phyloP scores from a whole-genome alignment of 2,329 filamentous ascomycete genomes.

The Simplicillium aogashimaense region DNA sequence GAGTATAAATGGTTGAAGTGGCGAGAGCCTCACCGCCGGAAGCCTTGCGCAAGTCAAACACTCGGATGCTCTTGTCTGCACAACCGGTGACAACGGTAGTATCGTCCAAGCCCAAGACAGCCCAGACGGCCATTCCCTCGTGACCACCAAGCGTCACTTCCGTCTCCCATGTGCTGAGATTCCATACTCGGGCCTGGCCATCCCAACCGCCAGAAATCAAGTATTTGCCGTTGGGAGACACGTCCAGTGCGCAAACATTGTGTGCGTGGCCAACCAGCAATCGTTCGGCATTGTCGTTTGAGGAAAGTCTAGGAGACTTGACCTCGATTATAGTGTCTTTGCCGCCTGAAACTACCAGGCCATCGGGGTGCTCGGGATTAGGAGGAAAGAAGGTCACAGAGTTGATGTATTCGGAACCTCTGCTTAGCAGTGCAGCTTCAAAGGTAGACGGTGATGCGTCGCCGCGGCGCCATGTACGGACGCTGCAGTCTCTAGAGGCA shows the following conservation, averaged over 20 bases:
- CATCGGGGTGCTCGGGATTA: conserved; percentile 58
- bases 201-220: conserved; percentile 95
- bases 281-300: conserved; percentile 71
- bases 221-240: conserved; percentile 59
- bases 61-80: conserved; percentile 79
- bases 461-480: conserved; percentile 72
- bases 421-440: conserved; percentile 67
- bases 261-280: conserved; percentile 76
- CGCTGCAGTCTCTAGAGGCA: conserved; percentile 83
- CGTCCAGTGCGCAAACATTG: conserved; percentile 83
- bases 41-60: conserved; percentile 62
- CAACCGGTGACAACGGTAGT: conserved; percentile 81
- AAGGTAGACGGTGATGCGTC: conserved; percentile 58
- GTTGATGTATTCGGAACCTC: conserved; percentile 82
- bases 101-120: conserved; percentile 74
- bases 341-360: conserved; percentile 77
- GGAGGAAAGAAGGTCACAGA: conserved; percentile 68
- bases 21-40: conserved; percentile 45
- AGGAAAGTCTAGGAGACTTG: conserved; percentile 55
- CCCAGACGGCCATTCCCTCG: conserved; percentile 71
- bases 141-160: conserved; percentile 65
- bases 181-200: conserved; percentile 77
- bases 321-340: conserved; percentile 92
- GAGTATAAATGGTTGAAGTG: conserved; percentile 48
- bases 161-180: conserved; percentile 74